A percentile compares a stretch with the other conserved stretches of the same genome.
Conservation (phyloP, 495 filamentous ascomycete genomes). For the Xylaria bambusicola region DNA sequence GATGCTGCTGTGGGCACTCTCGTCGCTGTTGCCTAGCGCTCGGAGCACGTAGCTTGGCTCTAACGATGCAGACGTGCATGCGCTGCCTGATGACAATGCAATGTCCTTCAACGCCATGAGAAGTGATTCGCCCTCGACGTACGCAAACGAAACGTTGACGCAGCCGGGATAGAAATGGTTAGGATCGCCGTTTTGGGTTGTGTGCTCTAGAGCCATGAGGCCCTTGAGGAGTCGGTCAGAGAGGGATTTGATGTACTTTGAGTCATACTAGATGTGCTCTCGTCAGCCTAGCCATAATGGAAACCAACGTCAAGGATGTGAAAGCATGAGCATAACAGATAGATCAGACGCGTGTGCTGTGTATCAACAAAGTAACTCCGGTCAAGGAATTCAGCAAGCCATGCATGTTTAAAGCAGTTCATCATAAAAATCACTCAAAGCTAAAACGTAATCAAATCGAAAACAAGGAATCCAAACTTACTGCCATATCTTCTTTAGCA, state of each 20-base stretch:
- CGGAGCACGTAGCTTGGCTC: slow-evolving; percentile 96
- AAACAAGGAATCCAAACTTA: slow-evolving; percentile 52
- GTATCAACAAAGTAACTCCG: slow-evolving; percentile 52
- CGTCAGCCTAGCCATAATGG: slow-evolving; percentile 24
- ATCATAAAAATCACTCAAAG: slow-evolving; percentile 44
- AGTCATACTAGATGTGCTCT: slow-evolving; percentile 73
- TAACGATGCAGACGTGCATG: slow-evolving; percentile 93
- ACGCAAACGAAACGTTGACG: slow-evolving; percentile 97
- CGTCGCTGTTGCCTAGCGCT: slow-evolving; percentile 91
- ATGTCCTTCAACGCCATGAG: slow-evolving; percentile 99
- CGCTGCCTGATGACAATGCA: slow-evolving; percentile 93
- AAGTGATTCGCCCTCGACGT: slow-evolving; percentile 95
- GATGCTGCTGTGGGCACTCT: slow-evolving; percentile 96
- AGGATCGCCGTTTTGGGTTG: slow-evolving; percentile 83
- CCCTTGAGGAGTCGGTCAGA: slow-evolving; percentile 82
- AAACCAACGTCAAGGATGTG: slow-evolving; percentile 4
- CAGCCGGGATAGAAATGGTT: slow-evolving; percentile 89
- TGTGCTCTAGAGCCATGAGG: slow-evolving; percentile 87
- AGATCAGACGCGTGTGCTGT: slow-evolving; percentile 55
- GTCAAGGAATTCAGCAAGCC: slow-evolving; percentile 59
- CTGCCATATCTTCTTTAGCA: slow-evolving; percentile 81
- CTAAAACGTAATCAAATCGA: slow-evolving; percentile 15
- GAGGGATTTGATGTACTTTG: slow-evolving; percentile 74
- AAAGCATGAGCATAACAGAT: slow-evolving; percentile 1
- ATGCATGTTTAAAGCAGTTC: slow-evolving; percentile 72